Percentiles rank a stretch among this genome's conserved stretches.
phyloP scores from a whole-genome alignment of 495 filamentous ascomycete genomes.

The Pseudomonodictys pantanalensis region DNA sequence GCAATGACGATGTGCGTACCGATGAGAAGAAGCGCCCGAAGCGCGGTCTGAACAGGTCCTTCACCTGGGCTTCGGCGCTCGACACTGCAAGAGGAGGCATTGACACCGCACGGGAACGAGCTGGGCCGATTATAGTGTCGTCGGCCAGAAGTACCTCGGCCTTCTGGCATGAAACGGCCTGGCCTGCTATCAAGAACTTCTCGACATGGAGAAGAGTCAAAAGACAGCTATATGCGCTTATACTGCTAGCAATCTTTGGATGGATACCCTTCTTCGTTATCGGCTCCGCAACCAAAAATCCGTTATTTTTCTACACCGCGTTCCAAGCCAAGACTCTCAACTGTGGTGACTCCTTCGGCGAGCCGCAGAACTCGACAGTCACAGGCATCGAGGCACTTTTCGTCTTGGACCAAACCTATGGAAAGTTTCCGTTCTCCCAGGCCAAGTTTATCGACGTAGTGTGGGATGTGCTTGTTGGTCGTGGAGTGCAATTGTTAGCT shows the following conservation, averaged over 20 bases:
- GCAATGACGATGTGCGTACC: background rate
- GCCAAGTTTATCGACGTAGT: slow-evolving; percentile 4
- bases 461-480: slow-evolving; percentile 11
- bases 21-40: background rate
- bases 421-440: slow-evolving; percentile 4
- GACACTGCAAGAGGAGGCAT: background rate
- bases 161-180: background rate
- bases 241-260: background rate
- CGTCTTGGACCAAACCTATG: background rate
- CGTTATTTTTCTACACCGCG: background rate
- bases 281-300: background rate
- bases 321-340: background rate
- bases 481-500: slow-evolving; percentile 10
- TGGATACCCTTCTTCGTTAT: background rate
- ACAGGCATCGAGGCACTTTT: background rate
- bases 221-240: background rate
- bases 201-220: background rate
- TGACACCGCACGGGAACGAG: background rate
- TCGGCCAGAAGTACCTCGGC: background rate
- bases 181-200: background rate
- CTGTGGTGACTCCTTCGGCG: background rate
- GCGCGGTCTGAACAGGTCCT: background rate
- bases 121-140: background rate
- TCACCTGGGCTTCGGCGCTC: background rate
- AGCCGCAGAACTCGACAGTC: background rate